phyloP scores from a whole-genome alignment of 1,139 yeast species.

The Yamadazyma trypodendri region DNA sequence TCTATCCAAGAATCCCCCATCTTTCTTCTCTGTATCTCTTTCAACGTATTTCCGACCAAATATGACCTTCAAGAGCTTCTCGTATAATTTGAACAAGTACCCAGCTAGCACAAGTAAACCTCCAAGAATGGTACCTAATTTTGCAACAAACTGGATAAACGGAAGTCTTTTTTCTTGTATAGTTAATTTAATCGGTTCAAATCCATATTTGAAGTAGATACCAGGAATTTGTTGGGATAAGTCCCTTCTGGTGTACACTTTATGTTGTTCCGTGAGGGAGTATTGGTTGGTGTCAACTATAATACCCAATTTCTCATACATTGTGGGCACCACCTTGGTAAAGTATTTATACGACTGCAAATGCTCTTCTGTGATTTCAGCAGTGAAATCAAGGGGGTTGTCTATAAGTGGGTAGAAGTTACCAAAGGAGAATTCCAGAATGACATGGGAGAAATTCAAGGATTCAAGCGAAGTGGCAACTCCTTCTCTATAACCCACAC shows the following conservation, averaged over 20 bases:
- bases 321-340: conserved; percentile 81
- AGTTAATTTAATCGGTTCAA: conserved; percentile 78
- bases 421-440: conserved; percentile 89
- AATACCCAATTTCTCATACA: conserved; percentile 69
- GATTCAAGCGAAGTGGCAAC: conserved; percentile 46
- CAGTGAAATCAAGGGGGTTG: conserved; percentile 82
- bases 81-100: conserved; percentile 46
- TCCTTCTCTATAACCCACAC: conserved; percentile 56
- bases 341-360: conserved; percentile 59
- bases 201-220: conserved; percentile 77
- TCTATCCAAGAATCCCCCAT: conserved; percentile 34
- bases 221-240: conserved; percentile 60
- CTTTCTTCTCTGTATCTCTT: conserved; percentile 54
- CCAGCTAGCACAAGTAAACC: conserved; percentile 62
- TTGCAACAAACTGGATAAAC: conserved; percentile 73
- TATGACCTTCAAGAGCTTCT: conserved; percentile 39
- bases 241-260: conserved; percentile 19
- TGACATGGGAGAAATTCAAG: conserved; percentile 78
- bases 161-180: conserved; percentile 72
- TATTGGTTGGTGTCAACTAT: conserved; percentile 82
- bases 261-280: conserved; percentile 63
- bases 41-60: conserved; percentile 54
- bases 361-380: conserved; percentile 48
- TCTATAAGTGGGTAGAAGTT: conserved; percentile 81
- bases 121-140: conserved; percentile 78